Conservation (phyloP, 2,329 filamentous ascomycete species). For the Thelonectria discophora region DNA sequence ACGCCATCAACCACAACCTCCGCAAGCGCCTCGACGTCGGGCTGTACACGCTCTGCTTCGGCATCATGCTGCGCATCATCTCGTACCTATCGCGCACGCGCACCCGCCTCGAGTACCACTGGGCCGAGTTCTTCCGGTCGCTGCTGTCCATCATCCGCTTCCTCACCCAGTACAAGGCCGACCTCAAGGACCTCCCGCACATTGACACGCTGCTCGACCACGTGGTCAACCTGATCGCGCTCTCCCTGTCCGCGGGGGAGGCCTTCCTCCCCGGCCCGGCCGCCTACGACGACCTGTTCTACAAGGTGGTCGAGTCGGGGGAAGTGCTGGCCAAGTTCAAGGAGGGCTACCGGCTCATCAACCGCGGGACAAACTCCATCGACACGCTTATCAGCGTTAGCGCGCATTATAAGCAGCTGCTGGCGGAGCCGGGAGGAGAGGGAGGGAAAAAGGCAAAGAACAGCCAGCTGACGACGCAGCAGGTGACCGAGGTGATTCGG, state of each 20-base stretch:
- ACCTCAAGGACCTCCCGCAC: slow-evolving; percentile 74
- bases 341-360: slow-evolving; percentile 72
- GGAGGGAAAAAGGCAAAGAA: slow-evolving; percentile 53
- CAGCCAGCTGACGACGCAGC: slow-evolving; percentile 79
- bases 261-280: slow-evolving; percentile 87
- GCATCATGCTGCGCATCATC: slow-evolving; percentile 82
- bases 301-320: slow-evolving; percentile 94
- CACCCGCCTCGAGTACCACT: slow-evolving; percentile 87
- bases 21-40: slow-evolving; percentile 84
- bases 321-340: slow-evolving; percentile 85
- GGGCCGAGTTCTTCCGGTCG: slow-evolving; percentile 93
- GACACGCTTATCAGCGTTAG: slow-evolving; percentile 84
- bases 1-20: slow-evolving; percentile 94
- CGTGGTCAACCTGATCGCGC: slow-evolving; percentile 82
- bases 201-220: slow-evolving; percentile 79
- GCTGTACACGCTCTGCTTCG: slow-evolving; percentile 83
- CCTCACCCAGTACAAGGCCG: slow-evolving; percentile 83
- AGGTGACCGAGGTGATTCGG: slow-evolving; percentile 92
- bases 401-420: slow-evolving; percentile 85
- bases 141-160: slow-evolving; percentile 90
- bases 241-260: slow-evolving; percentile 87
- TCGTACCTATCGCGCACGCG: slow-evolving; percentile 85
- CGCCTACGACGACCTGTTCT: slow-evolving; percentile 96
- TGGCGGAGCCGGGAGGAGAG: slow-evolving; percentile 64
- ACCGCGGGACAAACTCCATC: slow-evolving; percentile 74